Conservation (phyloP, 352 stramenopile species). For the Phytophthora meadii region DNA sequence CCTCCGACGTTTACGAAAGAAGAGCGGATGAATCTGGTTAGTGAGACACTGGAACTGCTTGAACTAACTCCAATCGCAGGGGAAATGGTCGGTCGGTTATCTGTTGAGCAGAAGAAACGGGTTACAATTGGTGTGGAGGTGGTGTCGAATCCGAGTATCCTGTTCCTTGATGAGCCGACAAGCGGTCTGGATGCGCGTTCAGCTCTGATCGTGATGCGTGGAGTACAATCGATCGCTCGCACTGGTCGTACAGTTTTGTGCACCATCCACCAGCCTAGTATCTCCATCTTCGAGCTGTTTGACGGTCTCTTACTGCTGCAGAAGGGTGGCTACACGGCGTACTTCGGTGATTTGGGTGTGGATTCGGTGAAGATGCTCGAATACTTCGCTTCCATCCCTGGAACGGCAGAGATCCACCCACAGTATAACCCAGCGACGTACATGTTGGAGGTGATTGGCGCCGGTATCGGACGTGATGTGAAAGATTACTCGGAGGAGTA, state of each 20-base stretch:
- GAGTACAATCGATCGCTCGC: constrained; percentile 82
- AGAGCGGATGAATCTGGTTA: constrained; percentile 58
- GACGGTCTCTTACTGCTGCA: constrained; percentile 91
- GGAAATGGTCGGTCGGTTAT: constrained; percentile 59
- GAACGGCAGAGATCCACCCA: constrained; percentile 60
- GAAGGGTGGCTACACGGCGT: constrained; percentile 65
- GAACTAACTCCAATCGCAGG: constrained; percentile 50
- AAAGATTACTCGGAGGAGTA: constrained; percentile 64
- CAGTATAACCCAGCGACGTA: constrained; percentile 92
- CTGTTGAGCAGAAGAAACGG: constrained; percentile 94
- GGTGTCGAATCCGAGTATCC: constrained; percentile 91
- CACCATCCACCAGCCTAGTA: constrained; percentile 66
- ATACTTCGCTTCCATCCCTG: constrained; percentile 86
- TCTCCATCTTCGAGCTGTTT: constrained; percentile 94
- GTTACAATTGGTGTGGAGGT: constrained; percentile 95
- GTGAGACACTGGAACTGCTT: constrained; percentile 62
- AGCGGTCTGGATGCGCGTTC: constrained; percentile 87
- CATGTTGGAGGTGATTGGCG: constrained; percentile 90
- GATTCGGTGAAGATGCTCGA: constrained; percentile 80
- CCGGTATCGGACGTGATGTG: constrained; percentile 71
- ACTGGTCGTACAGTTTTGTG: constrained; percentile 88
- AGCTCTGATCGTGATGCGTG: constrained; percentile 88
- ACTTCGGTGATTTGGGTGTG: constrained; percentile 89
- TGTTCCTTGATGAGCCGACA: constrained; percentile 96
- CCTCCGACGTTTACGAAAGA: constrained; percentile 47